phyloP scores from a whole-genome alignment of 192 early-diverging fungal species.

The Jimgerdemannia flammicorona region DNA sequence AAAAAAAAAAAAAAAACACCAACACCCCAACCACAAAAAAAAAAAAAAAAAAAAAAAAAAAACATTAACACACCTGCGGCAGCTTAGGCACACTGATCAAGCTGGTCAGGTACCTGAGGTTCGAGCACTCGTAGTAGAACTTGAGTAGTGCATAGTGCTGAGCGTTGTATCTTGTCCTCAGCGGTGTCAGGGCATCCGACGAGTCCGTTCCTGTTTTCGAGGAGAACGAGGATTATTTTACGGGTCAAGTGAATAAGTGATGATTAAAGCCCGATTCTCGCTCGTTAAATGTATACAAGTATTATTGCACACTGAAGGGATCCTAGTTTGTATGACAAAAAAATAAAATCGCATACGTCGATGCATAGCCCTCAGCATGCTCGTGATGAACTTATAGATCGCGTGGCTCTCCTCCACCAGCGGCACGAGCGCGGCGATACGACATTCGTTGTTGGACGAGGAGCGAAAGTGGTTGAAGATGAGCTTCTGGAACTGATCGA shows the following conservation, averaged over 20 bases:
- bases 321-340: too few relatives aligned
- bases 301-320: background rate
- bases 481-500: conserved; percentile 88
- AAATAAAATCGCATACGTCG: conserved; percentile 47
- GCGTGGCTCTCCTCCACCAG: conserved; percentile 93
- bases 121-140: conserved; percentile 91
- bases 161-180: conserved; percentile 82
- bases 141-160: conserved; percentile 83
- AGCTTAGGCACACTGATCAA: conserved; percentile 88
- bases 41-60: too few relatives aligned
- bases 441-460: conserved; percentile 88
- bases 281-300: background rate
- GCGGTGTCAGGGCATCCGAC: conserved; percentile 81
- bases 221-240: conserved; percentile 3
- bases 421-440: conserved; percentile 94
- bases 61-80: conserved; percentile 37
- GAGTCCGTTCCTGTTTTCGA: conserved; percentile 50
- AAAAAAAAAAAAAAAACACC: too few relatives aligned
- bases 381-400: conserved; percentile 94
- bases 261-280: conserved; percentile 7
- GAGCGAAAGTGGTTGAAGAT: conserved; percentile 82
- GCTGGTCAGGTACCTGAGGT: conserved; percentile 88
- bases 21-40: too few relatives aligned
- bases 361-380: conserved; percentile 97
- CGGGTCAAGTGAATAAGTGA: background rate